Base-by-base conservation (phyloP, 805 yeast species). In the Priceomyces castillae region DNA sequence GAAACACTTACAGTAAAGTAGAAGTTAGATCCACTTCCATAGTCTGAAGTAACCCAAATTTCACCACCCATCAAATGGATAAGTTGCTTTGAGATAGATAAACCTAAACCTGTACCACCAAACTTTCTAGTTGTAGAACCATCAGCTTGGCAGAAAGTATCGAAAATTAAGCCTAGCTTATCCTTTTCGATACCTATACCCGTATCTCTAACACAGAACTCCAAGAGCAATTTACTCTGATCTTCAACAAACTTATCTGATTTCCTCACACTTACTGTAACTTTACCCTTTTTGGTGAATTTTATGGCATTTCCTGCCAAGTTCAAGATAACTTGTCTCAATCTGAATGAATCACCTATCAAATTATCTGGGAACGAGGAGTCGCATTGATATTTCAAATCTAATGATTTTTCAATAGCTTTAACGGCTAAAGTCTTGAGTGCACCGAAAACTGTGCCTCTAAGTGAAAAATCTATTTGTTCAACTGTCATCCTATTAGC, bases 401-500 rank as follows among this genome's bases (percentile, higher is more conserved):
- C 92, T 46, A 88, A 69, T 41, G 88, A 88, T 58, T 86, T 86
- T 55, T 88, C 96, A 53, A 86, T 87, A 2, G 95, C 92, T 63
- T 88, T 88, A 14, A 88, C 96, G 3, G 95, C 94, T 50, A 88
- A 68, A 1, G 96, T 88, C 64, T 88, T 88, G 60, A 88, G 74
- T 0, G 96, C 96, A 30, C 95, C 96, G 59, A 88, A 88, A 2
- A 87, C 90, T 0, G 95, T 88, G 3, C 92, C 90, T 57, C 96
- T 74, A 37, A 88, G 70, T 11, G 92, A 84, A 59, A 88, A 88
- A 48, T 90, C 95, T 47, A 87, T 88, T 58, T 86, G 86, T 59
- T 88, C 96, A 43, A 88, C 88, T 0, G 95, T 88, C 96, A 88
- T 89, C 64, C 95, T 75, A 64, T 88, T 88, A 22, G 96, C 96